A percentile compares a stretch with the other conserved stretches of the same genome.
These are phyloP conservation scores for Vararia minispora DNA, from an alignment of 768 basidiomycete genomes.

Conservation along the genomic window DNA sequence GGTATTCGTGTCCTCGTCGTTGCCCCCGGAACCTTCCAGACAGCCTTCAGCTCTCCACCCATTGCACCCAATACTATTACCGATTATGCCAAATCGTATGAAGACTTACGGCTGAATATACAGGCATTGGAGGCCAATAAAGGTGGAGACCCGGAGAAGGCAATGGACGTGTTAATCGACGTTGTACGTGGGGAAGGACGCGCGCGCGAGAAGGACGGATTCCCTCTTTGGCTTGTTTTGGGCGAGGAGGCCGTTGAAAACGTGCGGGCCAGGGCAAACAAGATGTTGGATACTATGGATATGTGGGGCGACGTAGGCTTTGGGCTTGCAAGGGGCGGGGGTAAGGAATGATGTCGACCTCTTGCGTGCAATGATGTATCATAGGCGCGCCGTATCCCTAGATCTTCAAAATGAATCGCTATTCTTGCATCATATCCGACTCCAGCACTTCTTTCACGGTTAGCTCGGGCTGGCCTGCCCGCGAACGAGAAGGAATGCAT, in stretches of 20 bases:
- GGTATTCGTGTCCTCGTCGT: constrained; percentile 19
- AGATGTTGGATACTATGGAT: background rate
- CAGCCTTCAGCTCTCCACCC: constrained; percentile 6
- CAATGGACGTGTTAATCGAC: constrained; percentile 17
- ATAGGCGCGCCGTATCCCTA: no score
- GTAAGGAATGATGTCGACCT: no score
- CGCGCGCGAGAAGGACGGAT: constrained; percentile 12
- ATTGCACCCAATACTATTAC: constrained; percentile 4
- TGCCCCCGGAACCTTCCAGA: constrained; percentile 18
- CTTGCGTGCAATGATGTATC: no score
- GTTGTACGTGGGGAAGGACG: constrained; percentile 19
- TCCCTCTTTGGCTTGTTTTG: constrained; percentile 17
- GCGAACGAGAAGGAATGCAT: no score
- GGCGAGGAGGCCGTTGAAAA: constrained; percentile 17
- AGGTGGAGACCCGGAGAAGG: constrained; percentile 19
- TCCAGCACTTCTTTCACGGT: no score
- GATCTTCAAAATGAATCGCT: no score
- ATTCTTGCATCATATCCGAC: no score
- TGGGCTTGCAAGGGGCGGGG: no score
- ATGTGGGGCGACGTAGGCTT: background rate
- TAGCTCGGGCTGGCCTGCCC: no score
- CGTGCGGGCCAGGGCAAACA: constrained; percentile 7
- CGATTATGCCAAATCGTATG: no score
- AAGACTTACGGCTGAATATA: constrained; percentile 5
- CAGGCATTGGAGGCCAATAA: constrained; percentile 5